Conservation (phyloP, 1,284 basidiomycete genomes). For the Moesziomyces antarcticus region DNA sequence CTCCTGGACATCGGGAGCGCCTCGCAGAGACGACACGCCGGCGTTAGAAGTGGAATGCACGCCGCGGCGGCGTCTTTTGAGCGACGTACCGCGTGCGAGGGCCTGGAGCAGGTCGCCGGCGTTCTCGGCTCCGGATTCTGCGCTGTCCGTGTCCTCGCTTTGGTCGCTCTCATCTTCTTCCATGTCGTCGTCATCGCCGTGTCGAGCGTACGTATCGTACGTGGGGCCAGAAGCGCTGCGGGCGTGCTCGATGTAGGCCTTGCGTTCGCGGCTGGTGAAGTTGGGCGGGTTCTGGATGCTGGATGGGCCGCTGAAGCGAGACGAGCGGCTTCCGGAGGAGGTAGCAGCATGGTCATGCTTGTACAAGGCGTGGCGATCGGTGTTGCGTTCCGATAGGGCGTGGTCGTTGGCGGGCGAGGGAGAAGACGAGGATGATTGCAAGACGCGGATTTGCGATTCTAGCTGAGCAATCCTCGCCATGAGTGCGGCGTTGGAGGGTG, state of each 20-base stretch:
- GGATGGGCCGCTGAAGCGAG: constrained; percentile 23
- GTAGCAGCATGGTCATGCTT: constrained; percentile 15
- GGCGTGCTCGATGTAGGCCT: neutral
- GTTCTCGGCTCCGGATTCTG: constrained; percentile 32
- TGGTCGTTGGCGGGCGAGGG: constrained; percentile 16
- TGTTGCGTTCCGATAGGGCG: constrained; percentile 12
- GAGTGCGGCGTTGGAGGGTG: constrained; percentile 45
- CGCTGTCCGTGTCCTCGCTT: constrained; percentile 30
- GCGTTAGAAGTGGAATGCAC: too few species aligned
- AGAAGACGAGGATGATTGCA: constrained; percentile 34
- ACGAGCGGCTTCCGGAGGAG: constrained; percentile 26
- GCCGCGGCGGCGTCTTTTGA: constrained; percentile 13
- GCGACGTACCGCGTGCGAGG: constrained; percentile 22
- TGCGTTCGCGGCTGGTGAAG: constrained; percentile 42
- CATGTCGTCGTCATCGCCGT: constrained; percentile 3
- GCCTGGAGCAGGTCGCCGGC: constrained; percentile 33
- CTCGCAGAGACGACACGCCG: neutral
- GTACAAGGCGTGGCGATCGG: constrained; percentile 5
- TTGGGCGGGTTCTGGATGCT: constrained; percentile 28
- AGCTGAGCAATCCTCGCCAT: constrained; percentile 53
- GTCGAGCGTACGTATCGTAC: neutral
- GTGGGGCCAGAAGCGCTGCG: neutral
- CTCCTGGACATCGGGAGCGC: too few species aligned
- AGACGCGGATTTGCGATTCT: constrained; percentile 42
- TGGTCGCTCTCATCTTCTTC: constrained; percentile 27